Evolutionary conservation across 176 grass and related monocot species (phyloP).

Genomic region (Hyparrhenia diplandra): DNA sequence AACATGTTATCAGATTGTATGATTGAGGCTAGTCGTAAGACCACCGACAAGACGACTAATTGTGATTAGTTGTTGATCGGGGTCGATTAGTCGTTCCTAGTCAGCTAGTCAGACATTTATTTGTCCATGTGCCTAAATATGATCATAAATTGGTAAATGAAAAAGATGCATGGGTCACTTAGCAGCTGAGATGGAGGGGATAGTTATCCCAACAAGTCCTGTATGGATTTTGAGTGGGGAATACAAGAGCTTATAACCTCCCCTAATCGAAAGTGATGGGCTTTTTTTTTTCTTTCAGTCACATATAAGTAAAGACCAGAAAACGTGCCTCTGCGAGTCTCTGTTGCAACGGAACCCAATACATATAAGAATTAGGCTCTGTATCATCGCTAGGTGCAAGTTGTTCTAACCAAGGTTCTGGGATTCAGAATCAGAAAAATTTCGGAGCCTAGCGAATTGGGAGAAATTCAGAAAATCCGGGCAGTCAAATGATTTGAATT

Average conservation of each 20-base stretch:
- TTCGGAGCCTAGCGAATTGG: too few species aligned
- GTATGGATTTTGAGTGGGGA: not conserved
- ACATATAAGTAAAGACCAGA: not conserved
- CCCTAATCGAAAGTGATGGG: not conserved
- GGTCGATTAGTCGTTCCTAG: not conserved
- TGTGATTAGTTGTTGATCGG: not conserved
- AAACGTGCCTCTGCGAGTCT: too few species aligned
- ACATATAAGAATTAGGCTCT: too few species aligned
- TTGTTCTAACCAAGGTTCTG: too few species aligned
- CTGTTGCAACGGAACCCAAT: too few species aligned
- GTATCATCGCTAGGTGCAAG: too few species aligned
- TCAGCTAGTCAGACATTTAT: not conserved
- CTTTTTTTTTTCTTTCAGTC: not conserved
- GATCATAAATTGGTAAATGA: not conserved
- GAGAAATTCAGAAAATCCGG: too few species aligned
- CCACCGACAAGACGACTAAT: not conserved
- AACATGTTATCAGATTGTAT: not conserved
- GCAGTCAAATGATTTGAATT: too few species aligned
- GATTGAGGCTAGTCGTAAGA: not conserved
- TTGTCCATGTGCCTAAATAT: not conserved
- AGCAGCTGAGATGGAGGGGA: not conserved
- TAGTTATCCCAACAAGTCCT: not conserved
- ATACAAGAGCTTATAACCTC: not conserved
- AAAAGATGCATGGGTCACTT: not conserved
- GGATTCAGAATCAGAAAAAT: too few species aligned